Conservation (phyloP, 257 asterid genomes). For the Salvia hispanica region DNA sequence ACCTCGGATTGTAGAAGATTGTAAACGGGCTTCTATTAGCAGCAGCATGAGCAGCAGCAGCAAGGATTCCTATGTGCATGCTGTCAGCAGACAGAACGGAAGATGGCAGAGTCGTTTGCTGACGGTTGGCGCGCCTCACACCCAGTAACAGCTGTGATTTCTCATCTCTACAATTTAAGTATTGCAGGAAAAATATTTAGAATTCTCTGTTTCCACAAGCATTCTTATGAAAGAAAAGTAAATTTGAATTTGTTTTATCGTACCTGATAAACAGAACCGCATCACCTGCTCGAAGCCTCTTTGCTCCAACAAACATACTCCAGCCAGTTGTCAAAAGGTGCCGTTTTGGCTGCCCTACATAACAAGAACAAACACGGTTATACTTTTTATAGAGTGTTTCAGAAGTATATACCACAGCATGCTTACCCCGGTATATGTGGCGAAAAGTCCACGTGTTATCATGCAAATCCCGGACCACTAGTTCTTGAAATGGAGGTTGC, state of each 20-base stretch:
- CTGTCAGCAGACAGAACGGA: constrained; percentile 97
- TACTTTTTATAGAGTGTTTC: constrained; percentile 1
- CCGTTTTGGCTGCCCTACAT: constrained; percentile 90
- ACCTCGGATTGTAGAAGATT: constrained; percentile 96
- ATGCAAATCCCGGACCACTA: constrained; percentile 86
- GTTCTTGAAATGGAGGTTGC: constrained; percentile 99
- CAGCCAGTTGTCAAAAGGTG: constrained; percentile 97
- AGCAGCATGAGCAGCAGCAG: constrained; percentile 99
- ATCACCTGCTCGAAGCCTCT: constrained; percentile 94
- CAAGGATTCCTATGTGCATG: constrained; percentile 98
- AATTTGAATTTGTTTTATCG: neutral
- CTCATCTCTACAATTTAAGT: constrained; percentile 59
- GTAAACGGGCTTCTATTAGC: constrained; percentile 82
- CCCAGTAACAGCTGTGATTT: constrained; percentile 85
- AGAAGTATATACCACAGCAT: neutral
- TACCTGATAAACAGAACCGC: constrained; percentile 90
- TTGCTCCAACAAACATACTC: constrained; percentile 98
- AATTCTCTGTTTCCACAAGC: neutral
- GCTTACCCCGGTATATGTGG: constrained; percentile 86
- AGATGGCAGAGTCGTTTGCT: constrained; percentile 80
- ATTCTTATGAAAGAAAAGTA: neutral
- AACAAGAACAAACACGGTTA: constrained; percentile 23
- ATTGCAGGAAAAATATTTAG: neutral
- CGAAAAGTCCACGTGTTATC: constrained; percentile 95
- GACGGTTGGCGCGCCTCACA: constrained; percentile 90